These are phyloP conservation scores for Globisporangium paroecandrum DNA, from an alignment of 352 stramenopile species.

Conservation along the genomic window DNA sequence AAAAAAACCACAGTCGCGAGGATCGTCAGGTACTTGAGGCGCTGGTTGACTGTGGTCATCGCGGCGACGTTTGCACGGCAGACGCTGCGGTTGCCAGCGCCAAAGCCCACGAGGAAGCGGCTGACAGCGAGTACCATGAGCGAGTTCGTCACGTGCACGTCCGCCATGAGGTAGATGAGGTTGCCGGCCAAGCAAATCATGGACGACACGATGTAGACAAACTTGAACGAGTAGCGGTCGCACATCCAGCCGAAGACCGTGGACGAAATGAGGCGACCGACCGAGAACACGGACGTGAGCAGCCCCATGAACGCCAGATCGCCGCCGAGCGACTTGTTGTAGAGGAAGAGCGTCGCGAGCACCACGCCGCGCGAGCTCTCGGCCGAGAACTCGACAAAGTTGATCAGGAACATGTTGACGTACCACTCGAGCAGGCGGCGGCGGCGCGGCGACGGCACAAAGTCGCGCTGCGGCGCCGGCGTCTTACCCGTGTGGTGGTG, in stretches of 20 bases:
- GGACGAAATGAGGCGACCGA: conserved; percentile 78
- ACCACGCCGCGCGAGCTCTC: conserved; percentile 76
- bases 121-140: conserved; percentile 47
- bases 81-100: conserved; percentile 73
- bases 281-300: conserved; percentile 78
- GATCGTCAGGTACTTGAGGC: conserved; percentile 72
- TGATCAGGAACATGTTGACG: conserved; percentile 79
- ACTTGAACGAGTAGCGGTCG: conserved; percentile 77
- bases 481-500: conserved; percentile 6
- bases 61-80: conserved; percentile 70
- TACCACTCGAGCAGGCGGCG: conserved; percentile 59
- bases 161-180: conserved; percentile 70
- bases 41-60: conserved; percentile 69
- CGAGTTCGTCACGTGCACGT: conserved; percentile 54
- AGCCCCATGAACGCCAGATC: conserved; percentile 76
- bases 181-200: conserved; percentile 69
- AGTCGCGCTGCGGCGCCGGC: conserved; percentile 26
- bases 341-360: conserved; percentile 80
- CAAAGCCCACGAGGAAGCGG: conserved; percentile 77
- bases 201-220: conserved; percentile 78
- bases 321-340: conserved; percentile 77
- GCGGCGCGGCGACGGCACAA: conserved; percentile 33
- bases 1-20: conserved; percentile 74
- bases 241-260: conserved; percentile 84
- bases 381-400: conserved; percentile 81